phyloP scores from a whole-genome alignment of 208 protist species.

The Naegleria lovaniensis region DNA sequence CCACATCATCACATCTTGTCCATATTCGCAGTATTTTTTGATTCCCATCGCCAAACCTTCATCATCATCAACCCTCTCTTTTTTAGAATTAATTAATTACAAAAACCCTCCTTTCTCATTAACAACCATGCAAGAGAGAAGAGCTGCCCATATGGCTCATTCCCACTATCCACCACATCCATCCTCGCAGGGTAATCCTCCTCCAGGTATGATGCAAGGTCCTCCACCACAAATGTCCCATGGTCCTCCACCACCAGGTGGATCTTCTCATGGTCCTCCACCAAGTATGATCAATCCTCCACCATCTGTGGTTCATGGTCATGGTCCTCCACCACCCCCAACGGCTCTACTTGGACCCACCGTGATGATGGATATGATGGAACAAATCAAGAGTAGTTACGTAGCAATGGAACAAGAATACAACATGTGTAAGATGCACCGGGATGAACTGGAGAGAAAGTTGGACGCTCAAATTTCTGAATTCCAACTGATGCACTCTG shows the following conservation, averaged over 20 bases:
- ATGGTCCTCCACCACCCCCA: not conserved
- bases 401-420: not conserved
- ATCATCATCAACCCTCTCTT: no score
- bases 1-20: no score
- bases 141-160: no score
- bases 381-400: slow-evolving; percentile 17
- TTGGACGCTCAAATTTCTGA: not conserved
- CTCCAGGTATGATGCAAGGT: not conserved
- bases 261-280: not conserved
- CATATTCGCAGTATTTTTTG: no score
- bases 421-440: not conserved
- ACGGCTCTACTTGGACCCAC: not conserved
- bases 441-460: slow-evolving; percentile 24
- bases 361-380: not conserved
- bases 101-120: no score
- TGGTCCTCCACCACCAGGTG: not conserved
- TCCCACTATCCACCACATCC: no score
- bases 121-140: no score
- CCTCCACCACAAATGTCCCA: not conserved
- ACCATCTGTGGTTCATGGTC: not conserved
- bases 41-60: no score
- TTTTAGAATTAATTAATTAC: no score
- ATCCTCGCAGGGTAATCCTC: not conserved
- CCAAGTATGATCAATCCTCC: not conserved
- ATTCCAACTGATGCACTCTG: not conserved